Evolutionary conservation across 768 basidiomycete species (phyloP).

Genomic region (Steccherinum ochraceum): DNA sequence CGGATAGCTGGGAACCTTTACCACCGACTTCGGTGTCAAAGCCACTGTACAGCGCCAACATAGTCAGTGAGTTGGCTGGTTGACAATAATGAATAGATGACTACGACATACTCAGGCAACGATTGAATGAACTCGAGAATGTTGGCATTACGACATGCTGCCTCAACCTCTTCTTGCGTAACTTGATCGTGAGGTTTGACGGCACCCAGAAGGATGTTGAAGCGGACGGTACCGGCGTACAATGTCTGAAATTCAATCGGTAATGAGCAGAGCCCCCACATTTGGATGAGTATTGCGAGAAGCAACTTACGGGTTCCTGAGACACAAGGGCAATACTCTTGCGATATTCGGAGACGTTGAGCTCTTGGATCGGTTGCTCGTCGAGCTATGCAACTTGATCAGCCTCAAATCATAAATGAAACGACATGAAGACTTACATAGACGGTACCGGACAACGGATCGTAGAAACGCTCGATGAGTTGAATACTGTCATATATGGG

Average conservation of each 20-base stretch:
- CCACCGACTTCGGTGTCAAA: slow-evolving; percentile 92
- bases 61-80: too few species aligned
- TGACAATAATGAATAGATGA: too few species aligned
- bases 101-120: slow-evolving; percentile 85
- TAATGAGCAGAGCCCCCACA: too few species aligned
- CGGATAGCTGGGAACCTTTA: slow-evolving; percentile 84
- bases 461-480: slow-evolving; percentile 80
- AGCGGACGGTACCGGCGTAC: slow-evolving; percentile 84
- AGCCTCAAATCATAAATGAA: slow-evolving; percentile 1
- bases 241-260: too few species aligned
- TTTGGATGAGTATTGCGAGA: too few species aligned
- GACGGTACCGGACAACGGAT: slow-evolving; percentile 68
- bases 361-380: slow-evolving; percentile 63
- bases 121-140: slow-evolving; percentile 85
- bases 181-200: slow-evolving; percentile 71
- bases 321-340: slow-evolving; percentile 87
- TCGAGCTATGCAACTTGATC: slow-evolving; percentile 45
- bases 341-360: slow-evolving; percentile 84
- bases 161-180: slow-evolving; percentile 82
- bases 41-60: too few species aligned
- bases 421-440: slow-evolving; percentile 41
- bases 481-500: slow-evolving; percentile 48
- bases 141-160: slow-evolving; percentile 82
- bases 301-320: too few species aligned
- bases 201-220: slow-evolving; percentile 90